Conservation (phyloP, 768 basidiomycete species). For the Amanita subjunquillea region DNA sequence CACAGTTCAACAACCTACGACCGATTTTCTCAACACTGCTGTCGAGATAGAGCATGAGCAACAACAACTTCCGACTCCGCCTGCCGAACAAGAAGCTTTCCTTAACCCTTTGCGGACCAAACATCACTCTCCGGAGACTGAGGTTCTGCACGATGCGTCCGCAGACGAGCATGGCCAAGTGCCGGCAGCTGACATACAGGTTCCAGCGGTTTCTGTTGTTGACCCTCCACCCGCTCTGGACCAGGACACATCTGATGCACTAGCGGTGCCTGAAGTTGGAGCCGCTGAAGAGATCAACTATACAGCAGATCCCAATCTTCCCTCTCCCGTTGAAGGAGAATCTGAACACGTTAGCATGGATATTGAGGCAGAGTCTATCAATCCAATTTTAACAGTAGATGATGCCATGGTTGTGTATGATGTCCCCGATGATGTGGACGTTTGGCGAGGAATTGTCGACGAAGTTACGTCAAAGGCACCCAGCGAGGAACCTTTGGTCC, state of each 20-base stretch:
- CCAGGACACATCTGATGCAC: not conserved
- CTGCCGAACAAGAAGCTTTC: constrained; percentile 11
- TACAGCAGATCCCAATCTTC: not conserved
- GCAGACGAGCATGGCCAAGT: not conserved
- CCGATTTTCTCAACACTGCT: not conserved
- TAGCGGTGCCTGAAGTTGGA: not conserved
- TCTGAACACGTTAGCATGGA: not conserved
- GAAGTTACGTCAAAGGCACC: constrained; percentile 3
- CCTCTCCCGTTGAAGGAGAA: not conserved
- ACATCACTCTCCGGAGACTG: not conserved
- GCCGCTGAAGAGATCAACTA: not conserved
- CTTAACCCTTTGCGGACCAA: not conserved
- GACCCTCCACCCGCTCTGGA: not conserved
- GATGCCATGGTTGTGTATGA: constrained; percentile 11
- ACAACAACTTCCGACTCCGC: constrained; percentile 15
- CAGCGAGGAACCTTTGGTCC: not conserved
- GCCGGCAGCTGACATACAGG: not conserved
- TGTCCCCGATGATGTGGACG: not conserved
- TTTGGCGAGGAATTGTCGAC: constrained; percentile 3
- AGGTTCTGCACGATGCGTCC: not conserved
- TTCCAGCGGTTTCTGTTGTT: not conserved
- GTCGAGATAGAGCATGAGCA: constrained; percentile 6
- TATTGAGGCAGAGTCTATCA: not conserved
- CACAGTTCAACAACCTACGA: not conserved
- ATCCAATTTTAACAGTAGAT: not conserved